Base-by-base conservation (phyloP, 2,329 filamentous ascomycete species). In the Stagonosporopsis rhizophila region DNA sequence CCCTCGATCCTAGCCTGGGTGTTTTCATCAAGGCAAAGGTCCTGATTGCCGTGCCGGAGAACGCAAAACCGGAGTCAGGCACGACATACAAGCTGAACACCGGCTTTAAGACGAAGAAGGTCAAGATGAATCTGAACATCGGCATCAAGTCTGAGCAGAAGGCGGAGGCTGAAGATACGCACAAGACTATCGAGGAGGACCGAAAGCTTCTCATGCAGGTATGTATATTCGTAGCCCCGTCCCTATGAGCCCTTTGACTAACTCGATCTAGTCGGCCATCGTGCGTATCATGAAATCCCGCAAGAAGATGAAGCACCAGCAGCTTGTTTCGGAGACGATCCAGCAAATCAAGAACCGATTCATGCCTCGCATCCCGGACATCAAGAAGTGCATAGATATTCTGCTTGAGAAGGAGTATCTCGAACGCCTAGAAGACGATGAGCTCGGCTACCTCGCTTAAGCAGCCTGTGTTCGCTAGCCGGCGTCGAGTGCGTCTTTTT, bases 361-460 rank as follows among this genome's bases (percentile, higher is more conserved):
- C 78, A 88, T 92, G 55, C 95, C 95, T 37, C 96, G 96, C 80
- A 85, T 99, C 27, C 83, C 87, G 15, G 95, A 99, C 68, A 99
- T 99, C 85, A 99, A 99, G 83, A 99, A 98, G 82, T 97, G 95
- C 78, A 98, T 99, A 75, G 95, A 99, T 78, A 96, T 96, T 63
- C 84, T 99, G 37, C 88, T 99, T 63, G 95, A 99, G 82, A 99
- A 99, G 83, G 95, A 99, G 77, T 99, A 99, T 72, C 86, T 99
- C 44, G 95, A 99, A 82, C 91, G 95, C 54, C 81, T 98, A 56
- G 95, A 98, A 44, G 92, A 91, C 51, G 95, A 98, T 72, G 92
- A 97, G 74, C 85, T 99, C 58, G 92, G 94, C 54, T 98, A 98
- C 77, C 87, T 98, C 64, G 94, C 94, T 68, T 97, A 85, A 62